Evolutionary conservation across 805 yeast species (phyloP).

Genomic region (Starmerella stigmatis): DNA sequence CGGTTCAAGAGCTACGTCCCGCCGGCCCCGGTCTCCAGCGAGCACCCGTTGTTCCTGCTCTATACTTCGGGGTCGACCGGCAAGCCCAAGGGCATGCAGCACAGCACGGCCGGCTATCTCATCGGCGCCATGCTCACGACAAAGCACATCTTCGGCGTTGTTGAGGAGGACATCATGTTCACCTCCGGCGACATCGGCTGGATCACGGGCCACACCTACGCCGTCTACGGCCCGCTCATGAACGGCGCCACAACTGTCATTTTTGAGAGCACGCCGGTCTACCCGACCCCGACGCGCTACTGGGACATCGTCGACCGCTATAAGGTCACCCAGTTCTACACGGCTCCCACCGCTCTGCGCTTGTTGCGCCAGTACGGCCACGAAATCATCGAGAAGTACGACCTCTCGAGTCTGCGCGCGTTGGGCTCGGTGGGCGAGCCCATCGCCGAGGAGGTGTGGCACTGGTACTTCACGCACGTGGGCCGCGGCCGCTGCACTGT

Average conservation of each 20-base stretch:
- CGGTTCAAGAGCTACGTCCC: conserved; percentile 79
- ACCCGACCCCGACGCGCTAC: conserved; percentile 88
- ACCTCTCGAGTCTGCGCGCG: conserved; percentile 76
- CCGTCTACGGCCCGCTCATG: conserved; percentile 83
- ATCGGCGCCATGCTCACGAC: conserved; percentile 88
- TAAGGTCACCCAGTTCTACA: conserved; percentile 90
- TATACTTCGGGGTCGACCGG: conserved; percentile 99
- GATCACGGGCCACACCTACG: conserved; percentile 98
- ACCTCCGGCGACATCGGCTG: conserved; percentile 99
- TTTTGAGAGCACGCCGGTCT: conserved; percentile 96
- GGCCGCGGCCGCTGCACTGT: conserved; percentile 86
- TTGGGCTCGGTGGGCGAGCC: conserved; percentile 98
- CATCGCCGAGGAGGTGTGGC: conserved; percentile 96
- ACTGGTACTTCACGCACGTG: conserved; percentile 89
- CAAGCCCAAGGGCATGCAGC: conserved; percentile 96
- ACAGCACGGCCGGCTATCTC: conserved; percentile 87
- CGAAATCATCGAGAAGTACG: conserved; percentile 67
- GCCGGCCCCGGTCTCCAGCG: conserved; percentile 76
- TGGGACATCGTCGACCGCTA: conserved; percentile 92
- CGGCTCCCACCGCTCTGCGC: conserved; percentile 96
- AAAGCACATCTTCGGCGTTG: conserved; percentile 86
- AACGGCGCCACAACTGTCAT: conserved; percentile 85
- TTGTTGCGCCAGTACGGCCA: conserved; percentile 85
- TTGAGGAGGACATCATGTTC: conserved; percentile 74
- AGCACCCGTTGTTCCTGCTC: conserved; percentile 89